Percentiles rank a stretch among this genome's conserved stretches.
Evolutionary conservation across 495 filamentous ascomycete genomes (phyloP).

Genomic region (Daldinia decipiens): DNA sequence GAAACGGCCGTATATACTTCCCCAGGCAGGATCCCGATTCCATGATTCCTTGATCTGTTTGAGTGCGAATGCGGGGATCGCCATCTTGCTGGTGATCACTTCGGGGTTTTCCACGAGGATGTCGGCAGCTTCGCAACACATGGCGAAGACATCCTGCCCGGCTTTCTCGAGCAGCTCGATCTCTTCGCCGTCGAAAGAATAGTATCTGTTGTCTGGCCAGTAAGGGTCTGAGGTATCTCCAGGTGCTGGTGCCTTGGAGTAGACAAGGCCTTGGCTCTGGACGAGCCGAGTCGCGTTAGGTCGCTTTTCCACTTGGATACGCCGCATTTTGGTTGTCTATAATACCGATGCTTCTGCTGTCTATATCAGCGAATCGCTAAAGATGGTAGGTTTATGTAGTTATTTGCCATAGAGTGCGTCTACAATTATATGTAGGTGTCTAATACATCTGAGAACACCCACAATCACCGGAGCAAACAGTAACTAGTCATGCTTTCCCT

Average conservation of each 20-base stretch:
- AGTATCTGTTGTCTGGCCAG: slow-evolving; percentile 23
- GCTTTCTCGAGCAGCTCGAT: slow-evolving; percentile 13
- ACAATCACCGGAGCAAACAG: neutral
- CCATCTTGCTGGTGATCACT: slow-evolving; percentile 17
- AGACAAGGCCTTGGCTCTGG: slow-evolving; percentile 21
- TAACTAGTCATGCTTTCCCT: too few relatives aligned
- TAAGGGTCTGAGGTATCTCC: slow-evolving; percentile 7
- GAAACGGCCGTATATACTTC: slow-evolving; percentile 17
- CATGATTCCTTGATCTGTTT: slow-evolving; percentile 19
- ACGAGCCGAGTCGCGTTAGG: slow-evolving; percentile 19
- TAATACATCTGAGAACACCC: too few relatives aligned
- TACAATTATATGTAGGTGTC: neutral
- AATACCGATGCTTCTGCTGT: neutral
- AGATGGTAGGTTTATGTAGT: slow-evolving; percentile 7
- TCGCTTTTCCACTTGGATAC: slow-evolving; percentile 15
- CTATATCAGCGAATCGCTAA: neutral
- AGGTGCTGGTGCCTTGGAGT: neutral
- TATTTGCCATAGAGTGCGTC: neutral
- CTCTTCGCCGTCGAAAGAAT: slow-evolving; percentile 16
- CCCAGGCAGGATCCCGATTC: slow-evolving; percentile 10
- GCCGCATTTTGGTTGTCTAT: slow-evolving; percentile 13
- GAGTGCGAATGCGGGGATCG: slow-evolving; percentile 12
- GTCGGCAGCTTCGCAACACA: slow-evolving; percentile 23
- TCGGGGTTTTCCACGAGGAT: slow-evolving; percentile 3
- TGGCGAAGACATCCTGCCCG: slow-evolving; percentile 17